Percentiles rank a stretch among this genome's conserved stretches.
Evolutionary conservation across 257 asterid species (phyloP).

Genomic region (Primulina huaijiensis): DNA sequence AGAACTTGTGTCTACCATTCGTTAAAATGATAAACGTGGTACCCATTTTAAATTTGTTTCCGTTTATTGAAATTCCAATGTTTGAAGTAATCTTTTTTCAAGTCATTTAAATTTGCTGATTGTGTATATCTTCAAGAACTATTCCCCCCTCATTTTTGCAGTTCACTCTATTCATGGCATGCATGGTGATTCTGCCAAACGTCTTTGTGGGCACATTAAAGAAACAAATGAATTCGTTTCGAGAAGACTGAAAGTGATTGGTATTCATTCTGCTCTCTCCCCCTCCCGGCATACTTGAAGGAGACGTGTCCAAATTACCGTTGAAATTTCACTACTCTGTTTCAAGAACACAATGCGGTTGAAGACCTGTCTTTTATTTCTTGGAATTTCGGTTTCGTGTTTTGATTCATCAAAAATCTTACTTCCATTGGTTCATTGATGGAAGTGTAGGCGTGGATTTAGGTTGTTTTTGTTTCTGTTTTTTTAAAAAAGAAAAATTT

Average conservation of each 20-base stretch:
- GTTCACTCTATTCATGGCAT: constrained; percentile 65
- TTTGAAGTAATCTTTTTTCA: neutral
- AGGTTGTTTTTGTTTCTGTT: neutral
- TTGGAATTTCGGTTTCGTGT: neutral
- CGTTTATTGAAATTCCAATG: neutral
- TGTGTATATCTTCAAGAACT: neutral
- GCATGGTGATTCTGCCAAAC: constrained; percentile 53
- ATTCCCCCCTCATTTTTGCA: constrained; percentile 31
- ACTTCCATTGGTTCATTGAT: neutral
- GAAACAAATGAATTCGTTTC: constrained; percentile 43
- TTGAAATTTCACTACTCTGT: neutral
- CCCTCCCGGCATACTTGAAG: constrained; percentile 19
- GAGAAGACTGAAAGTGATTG: constrained; percentile 42
- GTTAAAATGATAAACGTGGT: neutral
- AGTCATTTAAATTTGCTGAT: neutral
- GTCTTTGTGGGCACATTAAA: constrained; percentile 45
- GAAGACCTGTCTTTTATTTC: neutral
- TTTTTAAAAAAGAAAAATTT: no score
- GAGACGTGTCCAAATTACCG: neutral
- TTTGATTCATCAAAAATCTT: no score
- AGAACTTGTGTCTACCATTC: neutral
- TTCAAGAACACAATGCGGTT: neutral
- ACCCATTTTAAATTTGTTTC: neutral
- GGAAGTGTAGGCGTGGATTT: neutral
- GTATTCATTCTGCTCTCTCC: constrained; percentile 8